Base-by-base conservation (phyloP, 1,284 basidiomycete genomes). In the Neolentinus lepideus region DNA sequence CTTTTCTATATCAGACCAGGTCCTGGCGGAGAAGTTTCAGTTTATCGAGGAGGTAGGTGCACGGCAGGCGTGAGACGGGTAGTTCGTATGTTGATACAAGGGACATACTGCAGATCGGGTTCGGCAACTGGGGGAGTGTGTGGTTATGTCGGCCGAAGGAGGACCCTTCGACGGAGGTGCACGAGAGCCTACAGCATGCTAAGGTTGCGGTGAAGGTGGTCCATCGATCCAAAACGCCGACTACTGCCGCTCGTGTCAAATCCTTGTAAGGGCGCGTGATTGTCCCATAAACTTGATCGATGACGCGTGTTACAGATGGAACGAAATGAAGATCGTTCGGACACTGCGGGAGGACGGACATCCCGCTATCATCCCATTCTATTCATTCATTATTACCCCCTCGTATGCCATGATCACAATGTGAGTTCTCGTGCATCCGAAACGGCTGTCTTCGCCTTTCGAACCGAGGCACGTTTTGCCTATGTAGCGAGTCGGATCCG, bases 251-350 rank as follows among this genome's bases (percentile, higher is more conserved):
- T 22, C 82, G 94, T 56, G 88, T 97, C 55, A 78, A 85, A 63
- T 93, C 92, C 53, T 75, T 95, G 88, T 91, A 64, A 62, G 84
- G 76, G 51, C 56, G 57, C 56, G 38, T 24, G 57, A 51, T 3
- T 51, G 6, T 6, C 12, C 12, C 29, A 19, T 55, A 46, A 52
- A 19, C 25, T 56, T n/a, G n/a, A 54, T 29, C 38, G 25, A 57
- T 63, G 54, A 63, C 62, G 26, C 2, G 45, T 22, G 47, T 48
- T 45, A 43, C 57, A 89, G 88, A 73, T 95, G 90, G 92, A 92
- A 92, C 66, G 92, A 95, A 75, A 94, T 94, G 92, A 94, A 94
- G 78, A 88, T 94, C 61, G 85, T 95, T 60, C 79, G 88, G 60
- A 75, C 83, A 11, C 83, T 96, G 67, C 88, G 88, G 69, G 72